Evolutionary conservation across 1,139 yeast genomes (phyloP).

Genomic region (Pichia sp.): DNA sequence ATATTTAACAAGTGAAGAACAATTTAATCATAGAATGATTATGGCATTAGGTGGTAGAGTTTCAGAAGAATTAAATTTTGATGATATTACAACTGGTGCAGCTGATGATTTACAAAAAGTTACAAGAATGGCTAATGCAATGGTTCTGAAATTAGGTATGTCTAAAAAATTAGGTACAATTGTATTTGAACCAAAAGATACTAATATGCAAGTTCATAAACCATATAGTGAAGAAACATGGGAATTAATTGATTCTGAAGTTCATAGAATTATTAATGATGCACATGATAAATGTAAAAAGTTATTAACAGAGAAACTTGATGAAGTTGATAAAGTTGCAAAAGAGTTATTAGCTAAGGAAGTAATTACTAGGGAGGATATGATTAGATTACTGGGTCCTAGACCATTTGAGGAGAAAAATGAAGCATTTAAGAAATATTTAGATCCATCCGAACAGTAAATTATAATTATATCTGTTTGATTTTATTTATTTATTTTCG

Average conservation of each 20-base stretch:
- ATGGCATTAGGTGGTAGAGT: slow-evolving; percentile 82
- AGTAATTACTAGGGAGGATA: slow-evolving; percentile 74
- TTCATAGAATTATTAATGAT: slow-evolving; percentile 54
- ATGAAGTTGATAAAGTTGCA: slow-evolving; percentile 63
- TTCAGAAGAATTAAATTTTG: slow-evolving; percentile 69
- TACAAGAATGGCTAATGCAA: slow-evolving; percentile 68
- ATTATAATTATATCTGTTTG: background rate
- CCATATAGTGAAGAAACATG: slow-evolving; percentile 70
- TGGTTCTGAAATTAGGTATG: slow-evolving; percentile 77
- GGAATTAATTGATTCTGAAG: slow-evolving; percentile 57
- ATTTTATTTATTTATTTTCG: too few species aligned
- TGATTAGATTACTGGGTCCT: slow-evolving; percentile 66
- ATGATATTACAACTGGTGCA: slow-evolving; percentile 77
- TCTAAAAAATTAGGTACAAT: slow-evolving; percentile 53
- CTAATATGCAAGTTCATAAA: slow-evolving; percentile 30
- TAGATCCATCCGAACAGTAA: slow-evolving; percentile 25
- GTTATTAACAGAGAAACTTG: slow-evolving; percentile 51
- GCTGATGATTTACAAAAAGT: slow-evolving; percentile 77
- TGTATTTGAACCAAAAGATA: slow-evolving; percentile 24
- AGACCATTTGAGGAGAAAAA: slow-evolving; percentile 73
- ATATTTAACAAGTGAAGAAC: slow-evolving; percentile 59
- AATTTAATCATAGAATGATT: slow-evolving; percentile 65
- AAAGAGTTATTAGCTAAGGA: slow-evolving; percentile 62
- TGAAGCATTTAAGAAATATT: slow-evolving; percentile 75
- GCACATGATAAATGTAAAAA: slow-evolving; percentile 46